Conservation (phyloP, 2,329 filamentous ascomycete genomes). For the Curvularia lunata region DNA sequence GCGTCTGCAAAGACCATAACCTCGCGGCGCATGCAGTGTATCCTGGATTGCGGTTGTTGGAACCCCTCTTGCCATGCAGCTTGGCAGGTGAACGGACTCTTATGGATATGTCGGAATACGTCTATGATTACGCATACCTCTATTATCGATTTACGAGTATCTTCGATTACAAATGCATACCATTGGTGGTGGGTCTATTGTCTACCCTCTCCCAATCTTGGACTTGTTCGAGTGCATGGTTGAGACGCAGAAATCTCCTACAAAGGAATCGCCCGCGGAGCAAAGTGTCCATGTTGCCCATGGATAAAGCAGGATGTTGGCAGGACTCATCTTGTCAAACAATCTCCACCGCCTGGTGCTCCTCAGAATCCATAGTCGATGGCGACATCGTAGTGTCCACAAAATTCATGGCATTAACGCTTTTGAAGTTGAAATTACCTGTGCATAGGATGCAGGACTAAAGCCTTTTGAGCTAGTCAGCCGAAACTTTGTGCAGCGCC, state of each 20-base stretch:
- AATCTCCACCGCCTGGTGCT: neutral
- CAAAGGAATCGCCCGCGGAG: neutral
- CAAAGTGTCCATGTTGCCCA: neutral
- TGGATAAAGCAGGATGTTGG: neutral
- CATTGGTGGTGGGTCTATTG: neutral
- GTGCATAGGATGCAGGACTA: slow-evolving; percentile 17
- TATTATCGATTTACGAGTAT: neutral
- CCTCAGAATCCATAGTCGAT: slow-evolving; percentile 4
- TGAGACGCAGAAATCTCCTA: neutral
- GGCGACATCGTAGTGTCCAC: slow-evolving; percentile 6
- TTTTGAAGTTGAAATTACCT: slow-evolving; percentile 24
- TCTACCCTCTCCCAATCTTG: neutral
- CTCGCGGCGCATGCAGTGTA: neutral
- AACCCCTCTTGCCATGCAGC: neutral
- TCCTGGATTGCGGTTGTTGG: neutral
- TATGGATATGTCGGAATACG: neutral
- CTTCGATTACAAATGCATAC: neutral
- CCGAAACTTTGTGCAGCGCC: slow-evolving; percentile 16
- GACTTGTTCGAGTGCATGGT: neutral
- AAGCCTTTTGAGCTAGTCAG: slow-evolving; percentile 17
- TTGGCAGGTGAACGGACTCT: neutral
- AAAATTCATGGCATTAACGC: slow-evolving; percentile 2
- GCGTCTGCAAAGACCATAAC: slow-evolving; percentile 1
- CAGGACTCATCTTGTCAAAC: neutral
- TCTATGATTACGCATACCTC: neutral